Percentiles rank a stretch among this genome's conserved stretches.
These are phyloP conservation scores for Endoconidiophora laricicola DNA, from an alignment of 2,329 filamentous ascomycete species.

Conservation along the genomic window DNA sequence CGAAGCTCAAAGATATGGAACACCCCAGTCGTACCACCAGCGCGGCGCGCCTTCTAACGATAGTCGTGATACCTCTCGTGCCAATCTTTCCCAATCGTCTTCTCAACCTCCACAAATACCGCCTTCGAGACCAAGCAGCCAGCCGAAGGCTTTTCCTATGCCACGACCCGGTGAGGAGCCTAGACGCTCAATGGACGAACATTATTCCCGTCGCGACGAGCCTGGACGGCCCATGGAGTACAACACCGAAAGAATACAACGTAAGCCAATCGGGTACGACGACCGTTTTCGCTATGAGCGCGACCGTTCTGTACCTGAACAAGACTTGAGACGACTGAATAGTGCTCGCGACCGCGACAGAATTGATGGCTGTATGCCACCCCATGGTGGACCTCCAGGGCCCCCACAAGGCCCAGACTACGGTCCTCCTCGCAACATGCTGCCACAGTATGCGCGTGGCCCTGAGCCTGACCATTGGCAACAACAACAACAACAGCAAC, in stretches of 20 bases:
- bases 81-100: conserved; percentile 7
- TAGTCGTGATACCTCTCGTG: conserved; percentile 23
- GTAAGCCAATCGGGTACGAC: conserved; percentile 31
- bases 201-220: conserved; percentile 35
- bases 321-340: neutral
- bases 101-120: conserved; percentile 18
- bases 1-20: conserved; percentile 41
- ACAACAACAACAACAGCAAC: neutral
- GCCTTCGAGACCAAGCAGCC: conserved; percentile 34
- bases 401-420: conserved; percentile 4
- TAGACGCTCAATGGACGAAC: conserved; percentile 28
- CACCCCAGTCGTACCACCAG: conserved; percentile 38
- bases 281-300: conserved; percentile 34
- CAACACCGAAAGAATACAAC: conserved; percentile 32
- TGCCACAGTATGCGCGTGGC: conserved; percentile 9
- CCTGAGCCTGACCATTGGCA: conserved; percentile 10
- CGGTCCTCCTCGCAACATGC: conserved; percentile 7
- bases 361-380: neutral
- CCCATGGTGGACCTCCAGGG: conserved; percentile 1
- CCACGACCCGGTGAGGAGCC: conserved; percentile 26
- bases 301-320: conserved; percentile 7
- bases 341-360: conserved; percentile 2
- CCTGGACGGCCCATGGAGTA: conserved; percentile 30
- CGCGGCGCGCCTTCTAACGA: conserved; percentile 33
- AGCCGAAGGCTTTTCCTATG: conserved; percentile 32